Evolutionary conservation across 768 basidiomycete species (phyloP), one percentile per base, ranked within the genome.

Genomic region (Artomyces pyxidatus): DNA sequence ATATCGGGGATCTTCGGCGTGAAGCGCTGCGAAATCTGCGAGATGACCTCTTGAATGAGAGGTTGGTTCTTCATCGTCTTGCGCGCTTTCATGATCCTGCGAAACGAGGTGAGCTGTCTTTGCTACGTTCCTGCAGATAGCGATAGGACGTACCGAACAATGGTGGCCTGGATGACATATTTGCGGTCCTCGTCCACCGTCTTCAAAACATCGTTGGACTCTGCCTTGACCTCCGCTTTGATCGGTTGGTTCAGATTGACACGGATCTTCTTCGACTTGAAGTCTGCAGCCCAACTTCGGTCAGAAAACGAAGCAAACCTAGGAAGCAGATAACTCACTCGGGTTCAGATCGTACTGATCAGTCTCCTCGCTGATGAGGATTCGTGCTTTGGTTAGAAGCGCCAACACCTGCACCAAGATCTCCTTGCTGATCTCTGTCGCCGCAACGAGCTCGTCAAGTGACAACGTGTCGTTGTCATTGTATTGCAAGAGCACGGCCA

Each of bases 131-230:
- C 23, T 4, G 49, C 45, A 19, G 7, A 29, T 28, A 48, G 6
- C 11, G 4, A 47, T 0, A 6, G 11, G 7, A 61, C 68, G 1
- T 51, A 76, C 75, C 91, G 83, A 43, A 95, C 92, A 57, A 95
- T 91, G 37, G 88, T 92, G 9, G 92, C 90, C 64, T 97, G 94
- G 47, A 96, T 92, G 51, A 93, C 83, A 59, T 94, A 88, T 76
- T 96, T 96, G 51, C 95, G 82, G 62, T 98, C 96, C 68, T 97
- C 94, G 56, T 96, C 95, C 5, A 97, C 93, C 6, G 83, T 88
- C 75, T 92, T 93, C 61, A 96, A 70, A 8, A 96, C 91, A 57
- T 96, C 91, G 0, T 76, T 76, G 8, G 84, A 78, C 61, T 98
- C 95, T 6, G 86, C 83, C 74, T 93, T 95, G 52, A 88, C 83